Conservation (phyloP, 2,329 filamentous ascomycete genomes). For the Colletotrichum theobromicola region DNA sequence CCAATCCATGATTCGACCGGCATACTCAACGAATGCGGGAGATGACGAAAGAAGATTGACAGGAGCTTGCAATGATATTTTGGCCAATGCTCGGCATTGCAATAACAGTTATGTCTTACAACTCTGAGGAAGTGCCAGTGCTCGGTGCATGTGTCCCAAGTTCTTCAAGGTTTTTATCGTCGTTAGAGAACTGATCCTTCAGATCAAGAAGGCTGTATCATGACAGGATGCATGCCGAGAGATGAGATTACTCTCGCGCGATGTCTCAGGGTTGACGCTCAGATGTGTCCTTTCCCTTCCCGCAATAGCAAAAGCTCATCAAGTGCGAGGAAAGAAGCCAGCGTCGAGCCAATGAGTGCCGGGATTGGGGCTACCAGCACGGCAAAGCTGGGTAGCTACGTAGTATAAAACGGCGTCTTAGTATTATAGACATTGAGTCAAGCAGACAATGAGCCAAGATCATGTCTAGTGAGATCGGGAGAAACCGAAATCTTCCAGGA, state of each 20-base stretch:
- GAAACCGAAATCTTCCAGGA: not conserved
- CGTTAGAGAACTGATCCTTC: not conserved
- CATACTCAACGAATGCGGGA: not conserved
- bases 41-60: accelerated
- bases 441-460: too few relatives aligned
- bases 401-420: not conserved
- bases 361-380: not conserved
- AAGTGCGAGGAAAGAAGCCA: not conserved
- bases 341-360: not conserved
- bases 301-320: not conserved
- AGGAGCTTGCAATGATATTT: accelerated
- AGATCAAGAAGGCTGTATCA: not conserved
- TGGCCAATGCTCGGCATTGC: not conserved
- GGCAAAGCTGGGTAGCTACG: accelerated
- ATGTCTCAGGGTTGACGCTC: accelerated
- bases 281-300: not conserved
- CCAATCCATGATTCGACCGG: not conserved
- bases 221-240: not conserved
- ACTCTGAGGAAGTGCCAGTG: not conserved
- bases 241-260: accelerated
- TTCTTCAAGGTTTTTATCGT: not conserved
- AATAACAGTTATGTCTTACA: too few relatives aligned
- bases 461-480: too few relatives aligned
- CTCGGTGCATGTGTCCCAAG: not conserved
- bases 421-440: not conserved